Evolutionary conservation across 2,329 filamentous ascomycete species (phyloP).

Genomic region (Phaeosphaeria sp.): DNA sequence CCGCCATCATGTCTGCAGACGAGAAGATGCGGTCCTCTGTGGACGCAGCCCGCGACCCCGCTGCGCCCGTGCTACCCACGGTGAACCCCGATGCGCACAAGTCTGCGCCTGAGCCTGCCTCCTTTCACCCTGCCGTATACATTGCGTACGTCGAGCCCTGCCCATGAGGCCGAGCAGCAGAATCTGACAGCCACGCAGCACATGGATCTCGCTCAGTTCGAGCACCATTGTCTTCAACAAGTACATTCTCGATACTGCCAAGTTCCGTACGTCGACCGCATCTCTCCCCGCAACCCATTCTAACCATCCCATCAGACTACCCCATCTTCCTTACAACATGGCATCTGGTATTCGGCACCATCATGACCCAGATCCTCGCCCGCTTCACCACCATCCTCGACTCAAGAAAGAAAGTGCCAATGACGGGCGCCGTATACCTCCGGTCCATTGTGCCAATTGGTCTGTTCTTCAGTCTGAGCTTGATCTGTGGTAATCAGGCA

Average conservation of each 20-base stretch:
- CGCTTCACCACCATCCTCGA: conserved; percentile 89
- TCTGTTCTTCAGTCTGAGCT: conserved; percentile 91
- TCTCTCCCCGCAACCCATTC: conserved; percentile 10
- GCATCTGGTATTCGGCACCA: conserved; percentile 89
- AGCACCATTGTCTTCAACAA: conserved; percentile 99
- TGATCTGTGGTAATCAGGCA: conserved; percentile 95
- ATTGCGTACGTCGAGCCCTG: conserved; percentile 66
- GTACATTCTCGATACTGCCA: conserved; percentile 86
- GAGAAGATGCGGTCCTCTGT: conserved; percentile 85
- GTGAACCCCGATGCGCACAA: conserved; percentile 80
- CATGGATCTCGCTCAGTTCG: conserved; percentile 92
- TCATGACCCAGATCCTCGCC: conserved; percentile 93
- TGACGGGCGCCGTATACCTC: conserved; percentile 93
- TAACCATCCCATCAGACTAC: conserved; percentile 41
- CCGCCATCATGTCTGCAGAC: conserved; percentile 62
- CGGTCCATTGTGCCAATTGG: conserved; percentile 94
- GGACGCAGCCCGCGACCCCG: conserved; percentile 70
- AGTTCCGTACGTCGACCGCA: conserved; percentile 72
- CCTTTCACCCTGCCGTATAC: conserved; percentile 84
- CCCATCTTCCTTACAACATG: conserved; percentile 82
- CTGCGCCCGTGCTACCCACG: conserved; percentile 73
- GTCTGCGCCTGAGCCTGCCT: conserved; percentile 61
- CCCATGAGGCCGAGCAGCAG: conserved; percentile 20
- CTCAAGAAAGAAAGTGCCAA: conserved; percentile 93
- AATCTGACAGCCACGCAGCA: conserved; percentile 59